Percentiles rank a stretch among this genome's conserved stretches.
These are phyloP conservation scores for Diplocarpon mali DNA, from an alignment of 2,329 filamentous ascomycete species.

Conservation along the genomic window DNA sequence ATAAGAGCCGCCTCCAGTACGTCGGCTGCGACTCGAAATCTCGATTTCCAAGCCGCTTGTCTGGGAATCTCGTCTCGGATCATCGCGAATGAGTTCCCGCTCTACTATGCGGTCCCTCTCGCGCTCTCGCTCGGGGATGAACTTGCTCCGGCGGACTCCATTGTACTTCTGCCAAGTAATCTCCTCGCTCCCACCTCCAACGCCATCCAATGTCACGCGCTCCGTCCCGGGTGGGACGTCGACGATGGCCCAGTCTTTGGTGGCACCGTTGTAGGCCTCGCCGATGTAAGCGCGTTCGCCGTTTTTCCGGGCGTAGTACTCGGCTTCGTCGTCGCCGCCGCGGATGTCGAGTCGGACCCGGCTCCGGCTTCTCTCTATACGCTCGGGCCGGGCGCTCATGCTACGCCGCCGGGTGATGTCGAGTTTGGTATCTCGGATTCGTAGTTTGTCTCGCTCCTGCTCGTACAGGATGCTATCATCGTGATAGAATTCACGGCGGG, in stretches of 20 bases:
- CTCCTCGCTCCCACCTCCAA: slow-evolving; percentile 63
- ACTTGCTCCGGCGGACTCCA: slow-evolving; percentile 63
- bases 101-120: slow-evolving; percentile 10
- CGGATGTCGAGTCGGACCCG: slow-evolving; percentile 19
- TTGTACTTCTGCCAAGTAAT: slow-evolving; percentile 72
- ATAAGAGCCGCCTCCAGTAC: slow-evolving; percentile 12
- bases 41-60: slow-evolving; percentile 23
- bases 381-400: slow-evolving; percentile 20
- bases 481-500: slow-evolving; percentile 33
- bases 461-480: slow-evolving; percentile 61
- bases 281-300: slow-evolving; percentile 58
- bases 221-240: slow-evolving; percentile 78
- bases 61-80: slow-evolving; percentile 13
- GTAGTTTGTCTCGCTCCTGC: slow-evolving; percentile 26
- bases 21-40: slow-evolving; percentile 17
- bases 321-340: slow-evolving; percentile 38
- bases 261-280: slow-evolving; percentile 64
- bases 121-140: slow-evolving; percentile 54
- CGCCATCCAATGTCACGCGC: slow-evolving; percentile 70
- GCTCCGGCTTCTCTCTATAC: slow-evolving; percentile 7
- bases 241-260: slow-evolving; percentile 69
- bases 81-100: slow-evolving; percentile 13
- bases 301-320: slow-evolving; percentile 56
- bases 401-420: slow-evolving; percentile 20
- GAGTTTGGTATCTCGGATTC: slow-evolving; percentile 28